A percentile compares a stretch with the other conserved stretches of the same genome.
phyloP scores from a whole-genome alignment of 2,329 filamentous ascomycete genomes.

The Talaromyces sp. region DNA sequence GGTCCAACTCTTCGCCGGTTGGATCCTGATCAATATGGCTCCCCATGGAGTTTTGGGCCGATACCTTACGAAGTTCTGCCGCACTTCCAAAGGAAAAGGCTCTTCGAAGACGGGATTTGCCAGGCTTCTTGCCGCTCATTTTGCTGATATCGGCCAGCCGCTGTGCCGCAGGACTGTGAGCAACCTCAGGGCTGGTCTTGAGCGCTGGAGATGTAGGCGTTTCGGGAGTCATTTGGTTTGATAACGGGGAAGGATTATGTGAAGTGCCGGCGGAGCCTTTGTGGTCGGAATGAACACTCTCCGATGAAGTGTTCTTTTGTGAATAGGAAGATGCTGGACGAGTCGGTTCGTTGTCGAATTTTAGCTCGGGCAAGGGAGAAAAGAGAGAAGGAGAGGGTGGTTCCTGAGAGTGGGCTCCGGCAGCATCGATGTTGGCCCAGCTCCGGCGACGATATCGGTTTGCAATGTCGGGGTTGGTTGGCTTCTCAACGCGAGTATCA shows the following conservation, averaged over 20 bases:
- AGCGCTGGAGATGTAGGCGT: conserved; percentile 14
- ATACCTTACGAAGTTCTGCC: conserved; percentile 77
- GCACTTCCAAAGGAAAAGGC: conserved; percentile 97
- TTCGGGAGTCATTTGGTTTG: conserved; percentile 63
- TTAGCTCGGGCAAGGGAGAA: conserved; percentile 30
- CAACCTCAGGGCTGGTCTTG: background rate
- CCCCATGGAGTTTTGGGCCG: conserved; percentile 56
- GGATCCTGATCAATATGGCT: conserved; percentile 57
- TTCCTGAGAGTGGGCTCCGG: conserved; percentile 32
- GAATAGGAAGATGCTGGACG: conserved; percentile 36
- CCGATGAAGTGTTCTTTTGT: conserved; percentile 55
- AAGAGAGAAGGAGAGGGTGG: conserved; percentile 29
- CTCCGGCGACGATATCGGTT: conserved; percentile 79
- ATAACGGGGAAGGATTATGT: conserved; percentile 63
- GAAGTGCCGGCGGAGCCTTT: conserved; percentile 2
- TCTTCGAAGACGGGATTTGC: conserved; percentile 79
- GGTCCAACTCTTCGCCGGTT: conserved; percentile 65
- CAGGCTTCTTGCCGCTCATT: conserved; percentile 71
- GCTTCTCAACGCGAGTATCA: conserved; percentile 53
- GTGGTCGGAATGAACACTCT: conserved; percentile 51
- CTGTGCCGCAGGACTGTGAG: conserved; percentile 68
- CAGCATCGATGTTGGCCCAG: conserved; percentile 62
- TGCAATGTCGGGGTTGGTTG: conserved; percentile 60
- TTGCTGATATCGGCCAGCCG: conserved; percentile 84
- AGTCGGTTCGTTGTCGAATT: conserved; percentile 20